phyloP scores from a whole-genome alignment of 306 rosid genomes.

The Lagenaria siceraria region DNA sequence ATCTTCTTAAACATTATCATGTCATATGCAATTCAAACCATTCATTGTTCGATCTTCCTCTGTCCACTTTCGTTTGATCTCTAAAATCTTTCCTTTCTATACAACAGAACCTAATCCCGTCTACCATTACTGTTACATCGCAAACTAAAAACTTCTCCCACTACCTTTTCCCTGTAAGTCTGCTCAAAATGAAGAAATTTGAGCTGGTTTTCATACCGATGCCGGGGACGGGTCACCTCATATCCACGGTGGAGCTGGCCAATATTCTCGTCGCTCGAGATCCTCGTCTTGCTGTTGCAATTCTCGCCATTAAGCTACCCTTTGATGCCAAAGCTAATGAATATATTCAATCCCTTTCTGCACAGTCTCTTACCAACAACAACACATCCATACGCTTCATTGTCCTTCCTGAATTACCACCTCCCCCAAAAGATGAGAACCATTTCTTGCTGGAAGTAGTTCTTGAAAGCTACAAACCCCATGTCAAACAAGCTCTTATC shows the following conservation, averaged over 20 bases:
- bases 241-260: slow-evolving; percentile 15
- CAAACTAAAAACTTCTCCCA: no score
- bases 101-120: no score
- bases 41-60: no score
- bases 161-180: not conserved
- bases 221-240: slow-evolving; percentile 21
- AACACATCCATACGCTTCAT: not conserved
- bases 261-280: slow-evolving; percentile 18
- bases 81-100: not conserved
- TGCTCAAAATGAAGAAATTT: not conserved
- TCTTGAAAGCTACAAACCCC: not conserved
- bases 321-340: not conserved
- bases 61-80: not conserved
- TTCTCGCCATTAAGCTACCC: not conserved
- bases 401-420: slow-evolving; percentile 3
- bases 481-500: not conserved
- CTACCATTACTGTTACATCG: no score
- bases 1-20: no score
- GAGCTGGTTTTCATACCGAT: slow-evolving; percentile 16
- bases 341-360: not conserved
- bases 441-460: not conserved
- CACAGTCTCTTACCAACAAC: not conserved
- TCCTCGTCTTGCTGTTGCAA: slow-evolving; percentile 9
- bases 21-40: no score
- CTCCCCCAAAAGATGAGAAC: not conserved